Conservation (phyloP, 2,329 filamentous ascomycete genomes). For the Fonsecaea multimorphosa region DNA sequence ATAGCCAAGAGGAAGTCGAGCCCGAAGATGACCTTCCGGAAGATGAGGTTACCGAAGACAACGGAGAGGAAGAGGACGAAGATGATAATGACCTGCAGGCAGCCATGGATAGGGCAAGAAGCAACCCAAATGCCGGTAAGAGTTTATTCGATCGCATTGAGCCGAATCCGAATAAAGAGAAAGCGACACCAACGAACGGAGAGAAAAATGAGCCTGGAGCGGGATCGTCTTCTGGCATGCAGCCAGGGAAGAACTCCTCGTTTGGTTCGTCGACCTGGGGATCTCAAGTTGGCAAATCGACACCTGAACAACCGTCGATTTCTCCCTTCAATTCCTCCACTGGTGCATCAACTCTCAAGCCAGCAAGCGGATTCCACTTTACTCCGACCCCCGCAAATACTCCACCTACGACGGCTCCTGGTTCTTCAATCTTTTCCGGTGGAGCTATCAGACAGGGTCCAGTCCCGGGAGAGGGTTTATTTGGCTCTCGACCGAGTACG, state of each 20-base stretch:
- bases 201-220: constrained; percentile 22
- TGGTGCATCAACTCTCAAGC: constrained; percentile 29
- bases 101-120: constrained; percentile 26
- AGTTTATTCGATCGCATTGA: constrained; percentile 40
- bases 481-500: constrained; percentile 41
- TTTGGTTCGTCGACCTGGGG: constrained; percentile 47
- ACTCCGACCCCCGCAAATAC: constrained; percentile 32
- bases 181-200: constrained; percentile 13
- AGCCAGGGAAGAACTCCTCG: constrained; percentile 41
- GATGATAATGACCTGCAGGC: constrained; percentile 33
- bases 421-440: constrained; percentile 37
- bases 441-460: constrained; percentile 34
- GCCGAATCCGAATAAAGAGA: constrained; percentile 30
- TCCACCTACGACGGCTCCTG: constrained; percentile 22
- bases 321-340: constrained; percentile 36
- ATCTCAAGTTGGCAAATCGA: constrained; percentile 42
- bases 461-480: constrained; percentile 41
- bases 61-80: constrained; percentile 33
- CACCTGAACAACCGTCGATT: constrained; percentile 33
- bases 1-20: constrained; percentile 31
- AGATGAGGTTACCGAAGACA: constrained; percentile 23
- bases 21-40: constrained; percentile 27
- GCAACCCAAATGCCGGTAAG: constrained; percentile 29
- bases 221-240: constrained; percentile 42
- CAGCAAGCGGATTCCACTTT: constrained; percentile 37